These are phyloP conservation scores for Phaeotremella fagi DNA, from an alignment of 768 basidiomycete genomes.

Conservation along the genomic window DNA sequence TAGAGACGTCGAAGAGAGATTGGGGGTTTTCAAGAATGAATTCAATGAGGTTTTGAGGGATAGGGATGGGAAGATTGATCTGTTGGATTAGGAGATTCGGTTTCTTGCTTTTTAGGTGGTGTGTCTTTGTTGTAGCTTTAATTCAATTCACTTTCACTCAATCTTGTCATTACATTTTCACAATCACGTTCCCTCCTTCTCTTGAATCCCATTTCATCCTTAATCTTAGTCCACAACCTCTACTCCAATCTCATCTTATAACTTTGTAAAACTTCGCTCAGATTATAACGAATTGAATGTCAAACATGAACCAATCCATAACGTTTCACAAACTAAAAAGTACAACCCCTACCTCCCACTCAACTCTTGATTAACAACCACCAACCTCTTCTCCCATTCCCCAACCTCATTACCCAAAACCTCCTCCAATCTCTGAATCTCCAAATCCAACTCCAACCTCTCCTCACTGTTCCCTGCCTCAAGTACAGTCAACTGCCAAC, in stretches of 20 bases:
- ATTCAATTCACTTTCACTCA: no score
- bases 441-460: conserved; percentile 63
- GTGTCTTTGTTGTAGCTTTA: no score
- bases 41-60: neutral
- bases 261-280: no score
- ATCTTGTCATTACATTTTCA: no score
- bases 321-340: no score
- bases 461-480: conserved; percentile 32
- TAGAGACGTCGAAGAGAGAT: conserved; percentile 27
- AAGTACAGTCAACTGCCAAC: conserved; percentile 38
- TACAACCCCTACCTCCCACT: conserved; percentile 24
- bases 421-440: conserved; percentile 64
- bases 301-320: no score
- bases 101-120: no score
- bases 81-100: neutral
- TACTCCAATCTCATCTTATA: no score
- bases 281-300: no score
- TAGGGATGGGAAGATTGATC: neutral
- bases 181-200: no score
- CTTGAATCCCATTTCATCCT: no score
- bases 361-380: conserved; percentile 61
- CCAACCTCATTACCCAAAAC: conserved; percentile 64
- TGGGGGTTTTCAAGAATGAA: conserved; percentile 5
- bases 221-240: no score
- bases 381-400: conserved; percentile 65